phyloP scores from a whole-genome alignment of 306 rosid genomes.

The Alnus glutinosa region DNA sequence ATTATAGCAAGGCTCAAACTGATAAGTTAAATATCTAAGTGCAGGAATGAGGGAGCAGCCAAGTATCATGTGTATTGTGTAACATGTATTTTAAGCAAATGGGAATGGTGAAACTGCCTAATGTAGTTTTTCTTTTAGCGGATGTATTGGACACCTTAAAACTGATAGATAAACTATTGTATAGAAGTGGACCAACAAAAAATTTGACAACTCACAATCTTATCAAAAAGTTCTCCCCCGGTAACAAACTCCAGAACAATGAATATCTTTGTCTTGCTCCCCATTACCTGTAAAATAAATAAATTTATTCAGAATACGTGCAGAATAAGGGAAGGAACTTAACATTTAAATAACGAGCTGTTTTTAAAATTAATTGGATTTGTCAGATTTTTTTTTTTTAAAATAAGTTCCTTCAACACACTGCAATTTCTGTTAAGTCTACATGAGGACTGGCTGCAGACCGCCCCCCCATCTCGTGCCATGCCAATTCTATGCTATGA shows the following conservation, averaged over 20 bases:
- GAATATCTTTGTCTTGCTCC: slow-evolving; percentile 91
- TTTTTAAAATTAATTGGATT: slow-evolving; percentile 5
- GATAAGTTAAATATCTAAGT: slow-evolving; percentile 18
- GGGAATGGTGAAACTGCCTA: slow-evolving; percentile 2
- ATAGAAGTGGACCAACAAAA: slow-evolving; percentile 9
- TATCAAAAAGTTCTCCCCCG: slow-evolving; percentile 98
- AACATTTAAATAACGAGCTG: slow-evolving; percentile 5
- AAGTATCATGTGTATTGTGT: not conserved
- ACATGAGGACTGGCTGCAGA: not conserved
- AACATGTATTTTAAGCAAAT: slow-evolving; percentile 4
- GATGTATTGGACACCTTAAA: slow-evolving; percentile 15
- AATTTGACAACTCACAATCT: slow-evolving; percentile 69
- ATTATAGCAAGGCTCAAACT: slow-evolving; percentile 6
- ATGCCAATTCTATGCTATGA: not conserved
- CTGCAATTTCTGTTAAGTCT: not conserved
- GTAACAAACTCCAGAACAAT: slow-evolving; percentile 92
- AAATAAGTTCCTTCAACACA: not conserved
- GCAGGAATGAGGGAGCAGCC: slow-evolving; percentile 16
- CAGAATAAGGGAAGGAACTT: slow-evolving; percentile 14
- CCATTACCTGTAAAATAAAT: slow-evolving; percentile 74
- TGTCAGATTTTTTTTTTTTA: slow-evolving; percentile 9
- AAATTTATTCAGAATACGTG: slow-evolving; percentile 5
- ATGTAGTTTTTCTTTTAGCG: not conserved
- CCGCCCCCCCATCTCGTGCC: not conserved
- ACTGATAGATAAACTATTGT: slow-evolving; percentile 3